Percentiles rank a stretch among this genome's conserved stretches.
phyloP scores from a whole-genome alignment of 805 yeast genomes.

The Komagataella phaffii region DNA sequence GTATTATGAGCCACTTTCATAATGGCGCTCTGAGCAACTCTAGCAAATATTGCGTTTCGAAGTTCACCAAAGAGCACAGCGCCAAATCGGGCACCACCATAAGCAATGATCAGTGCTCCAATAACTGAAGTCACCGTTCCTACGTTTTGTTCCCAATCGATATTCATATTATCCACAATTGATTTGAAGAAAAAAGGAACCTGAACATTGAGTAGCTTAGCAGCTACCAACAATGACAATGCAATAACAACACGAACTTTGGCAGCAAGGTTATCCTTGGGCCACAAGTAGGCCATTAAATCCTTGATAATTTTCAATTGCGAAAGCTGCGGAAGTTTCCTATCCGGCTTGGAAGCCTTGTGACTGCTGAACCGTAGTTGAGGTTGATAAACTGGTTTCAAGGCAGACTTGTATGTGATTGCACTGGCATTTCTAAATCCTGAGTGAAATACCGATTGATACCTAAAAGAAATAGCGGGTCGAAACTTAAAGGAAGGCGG shows the following conservation, averaged over 20 bases:
- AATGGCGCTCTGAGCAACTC: constrained; percentile 91
- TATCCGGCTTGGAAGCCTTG: background rate
- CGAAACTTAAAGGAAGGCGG: background rate
- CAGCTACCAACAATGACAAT: constrained; percentile 53
- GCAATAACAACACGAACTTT: constrained; percentile 70
- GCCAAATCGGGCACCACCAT: constrained; percentile 91
- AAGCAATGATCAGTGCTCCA: constrained; percentile 62
- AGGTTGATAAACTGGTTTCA: background rate
- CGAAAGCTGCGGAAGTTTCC: constrained; percentile 11
- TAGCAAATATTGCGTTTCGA: constrained; percentile 89
- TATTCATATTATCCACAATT: constrained; percentile 85
- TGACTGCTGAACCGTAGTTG: background rate
- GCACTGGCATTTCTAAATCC: background rate
- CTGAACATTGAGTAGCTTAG: constrained; percentile 83
- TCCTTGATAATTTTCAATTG: constrained; percentile 48
- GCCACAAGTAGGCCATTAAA: constrained; percentile 68
- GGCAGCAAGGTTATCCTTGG: constrained; percentile 51
- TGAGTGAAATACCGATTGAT: background rate
- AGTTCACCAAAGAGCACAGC: constrained; percentile 90
- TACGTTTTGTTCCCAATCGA: constrained; percentile 62
- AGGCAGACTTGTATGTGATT: background rate
- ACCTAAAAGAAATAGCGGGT: background rate
- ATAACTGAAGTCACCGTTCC: constrained; percentile 56
- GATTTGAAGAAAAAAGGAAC: constrained; percentile 90
- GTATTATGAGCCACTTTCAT: constrained; percentile 81